A percentile compares a stretch with the other conserved stretches of the same genome.
Evolutionary conservation across 1,284 basidiomycete species (phyloP).

Genomic region (Ceratobasidium sp.): DNA sequence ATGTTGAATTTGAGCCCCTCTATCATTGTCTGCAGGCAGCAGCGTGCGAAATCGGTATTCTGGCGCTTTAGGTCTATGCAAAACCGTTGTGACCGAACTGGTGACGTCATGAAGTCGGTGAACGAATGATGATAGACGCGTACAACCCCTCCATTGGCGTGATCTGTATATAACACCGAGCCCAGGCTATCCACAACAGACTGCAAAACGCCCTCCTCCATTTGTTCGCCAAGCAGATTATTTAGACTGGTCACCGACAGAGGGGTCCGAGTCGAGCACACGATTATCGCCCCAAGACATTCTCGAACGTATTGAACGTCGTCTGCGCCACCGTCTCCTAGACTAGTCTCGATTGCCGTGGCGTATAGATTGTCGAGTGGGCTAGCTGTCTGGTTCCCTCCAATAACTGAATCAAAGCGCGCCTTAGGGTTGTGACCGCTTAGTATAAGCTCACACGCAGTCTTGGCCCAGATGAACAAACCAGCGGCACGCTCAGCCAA

Average conservation of each 20-base stretch:
- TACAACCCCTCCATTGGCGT: not conserved
- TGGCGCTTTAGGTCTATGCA: not conserved
- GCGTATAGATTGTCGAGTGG: slow-evolving; percentile 13
- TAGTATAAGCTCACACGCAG: not conserved
- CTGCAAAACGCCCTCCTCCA: not conserved
- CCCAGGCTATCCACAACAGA: not conserved
- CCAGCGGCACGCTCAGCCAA: slow-evolving; percentile 13
- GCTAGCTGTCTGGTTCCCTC: not conserved
- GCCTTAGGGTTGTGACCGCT: slow-evolving; percentile 4
- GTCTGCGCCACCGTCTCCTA: not conserved
- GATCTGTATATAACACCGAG: slow-evolving; percentile 21
- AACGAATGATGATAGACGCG: slow-evolving; percentile 38
- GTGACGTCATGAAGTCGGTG: slow-evolving; percentile 24
- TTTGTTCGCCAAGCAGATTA: not conserved
- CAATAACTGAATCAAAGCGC: not conserved
- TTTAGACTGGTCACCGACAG: not conserved
- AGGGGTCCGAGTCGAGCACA: not conserved
- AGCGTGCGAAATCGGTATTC: not conserved
- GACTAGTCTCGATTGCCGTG: slow-evolving; percentile 2
- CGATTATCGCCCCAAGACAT: slow-evolving; percentile 14
- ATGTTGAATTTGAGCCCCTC: slow-evolving; percentile 17
- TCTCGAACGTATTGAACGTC: not conserved
- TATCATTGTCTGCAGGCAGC: slow-evolving; percentile 21
- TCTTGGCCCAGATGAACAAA: slow-evolving; percentile 41
- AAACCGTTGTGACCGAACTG: not conserved